Evolutionary conservation across 2,329 filamentous ascomycete genomes (phyloP), one percentile per base, ranked within the genome.

Genomic region (Cryphonectria nitschkei): DNA sequence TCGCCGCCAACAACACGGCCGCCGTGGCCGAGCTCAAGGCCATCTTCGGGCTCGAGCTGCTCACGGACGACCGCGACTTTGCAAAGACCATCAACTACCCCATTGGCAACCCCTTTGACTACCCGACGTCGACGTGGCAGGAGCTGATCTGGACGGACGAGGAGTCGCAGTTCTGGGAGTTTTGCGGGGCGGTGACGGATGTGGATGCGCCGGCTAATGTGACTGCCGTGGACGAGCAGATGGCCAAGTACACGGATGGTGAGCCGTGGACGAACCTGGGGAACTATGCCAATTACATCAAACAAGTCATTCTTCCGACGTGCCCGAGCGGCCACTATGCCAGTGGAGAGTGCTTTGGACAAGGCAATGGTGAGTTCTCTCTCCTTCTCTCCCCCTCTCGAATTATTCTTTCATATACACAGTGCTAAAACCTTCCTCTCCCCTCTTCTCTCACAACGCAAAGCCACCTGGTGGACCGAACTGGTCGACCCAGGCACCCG

Each of bases 61-160:
- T 87, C n/a, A 78, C 77, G 22, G 83, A 84, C 72, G 75, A 83
- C 37, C 78, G 82, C 37, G 84, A 86, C 73, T 86, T 86, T 70
- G 84, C 84, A 7, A 80, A 81, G 72, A 82, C 83, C 0, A 86
- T 86, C 70, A 83, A 82, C 0, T 83, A 82, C 54, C 84, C 85
- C 4, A 73, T 84, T 16, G 82, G 82, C n/a, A 82, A 81, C 0
- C 82, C 82, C n/a, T 81, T 85, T 69, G 81, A 81, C 71, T 87
- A 87, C 73, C 82, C 83, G 0, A 85, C 82, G 0, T 79, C 78
- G 34, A 87, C 85, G 5, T 87, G 86, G 85, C 85, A 87, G 77
- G 86, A 87, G 74, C 76, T 88, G 13, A 85, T 83, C 70, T 88
- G 85, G 85, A 78, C 72, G 0, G 81, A 83, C 69, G 81, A 80